A percentile compares a stretch with the other conserved stretches of the same genome.
phyloP scores from a whole-genome alignment of 2,329 filamentous ascomycete genomes.

The Iodosphaeria phyllophila region DNA sequence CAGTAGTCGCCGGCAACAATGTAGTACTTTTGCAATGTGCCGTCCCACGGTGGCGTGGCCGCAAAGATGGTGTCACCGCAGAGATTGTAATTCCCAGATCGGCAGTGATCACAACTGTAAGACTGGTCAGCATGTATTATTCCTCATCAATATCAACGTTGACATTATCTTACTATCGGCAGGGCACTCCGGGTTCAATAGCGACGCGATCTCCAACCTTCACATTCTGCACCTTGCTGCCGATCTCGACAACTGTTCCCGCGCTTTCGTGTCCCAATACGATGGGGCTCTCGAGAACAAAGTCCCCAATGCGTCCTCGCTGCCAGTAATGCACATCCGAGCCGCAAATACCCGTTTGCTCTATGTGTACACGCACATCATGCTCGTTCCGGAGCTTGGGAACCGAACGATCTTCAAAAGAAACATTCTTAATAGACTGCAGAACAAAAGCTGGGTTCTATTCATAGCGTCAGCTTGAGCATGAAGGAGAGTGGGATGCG shows the following conservation, averaged over 20 bases:
- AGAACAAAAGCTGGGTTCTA: slow-evolving; percentile 29
- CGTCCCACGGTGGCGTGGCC: slow-evolving; percentile 28
- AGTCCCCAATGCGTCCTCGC: slow-evolving; percentile 26
- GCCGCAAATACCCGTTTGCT: slow-evolving; percentile 27
- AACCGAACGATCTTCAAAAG: slow-evolving; percentile 22
- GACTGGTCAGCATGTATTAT: too few species aligned
- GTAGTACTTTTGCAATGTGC: slow-evolving; percentile 30
- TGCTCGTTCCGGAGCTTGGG: slow-evolving; percentile 19
- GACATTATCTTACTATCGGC: slow-evolving; percentile 8
- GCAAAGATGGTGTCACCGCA: slow-evolving; percentile 26
- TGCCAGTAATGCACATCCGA: slow-evolving; percentile 27
- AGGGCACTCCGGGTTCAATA: slow-evolving; percentile 28
- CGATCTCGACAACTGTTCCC: slow-evolving; percentile 21
- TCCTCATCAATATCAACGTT: too few species aligned
- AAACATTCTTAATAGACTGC: slow-evolving; percentile 21
- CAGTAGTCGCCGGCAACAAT: slow-evolving; percentile 24
- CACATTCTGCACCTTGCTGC: slow-evolving; percentile 20
- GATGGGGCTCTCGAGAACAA: slow-evolving; percentile 22
- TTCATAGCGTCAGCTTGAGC: not conserved
- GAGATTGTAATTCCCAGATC: slow-evolving; percentile 19
- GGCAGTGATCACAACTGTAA: slow-evolving; percentile 21
- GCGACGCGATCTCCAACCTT: slow-evolving; percentile 25
- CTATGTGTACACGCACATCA: slow-evolving; percentile 24
- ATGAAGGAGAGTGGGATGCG: not conserved
- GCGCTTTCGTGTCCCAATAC: slow-evolving; percentile 27